phyloP scores from a whole-genome alignment of 2,329 filamentous ascomycete species.

The Fusarium sp. region DNA sequence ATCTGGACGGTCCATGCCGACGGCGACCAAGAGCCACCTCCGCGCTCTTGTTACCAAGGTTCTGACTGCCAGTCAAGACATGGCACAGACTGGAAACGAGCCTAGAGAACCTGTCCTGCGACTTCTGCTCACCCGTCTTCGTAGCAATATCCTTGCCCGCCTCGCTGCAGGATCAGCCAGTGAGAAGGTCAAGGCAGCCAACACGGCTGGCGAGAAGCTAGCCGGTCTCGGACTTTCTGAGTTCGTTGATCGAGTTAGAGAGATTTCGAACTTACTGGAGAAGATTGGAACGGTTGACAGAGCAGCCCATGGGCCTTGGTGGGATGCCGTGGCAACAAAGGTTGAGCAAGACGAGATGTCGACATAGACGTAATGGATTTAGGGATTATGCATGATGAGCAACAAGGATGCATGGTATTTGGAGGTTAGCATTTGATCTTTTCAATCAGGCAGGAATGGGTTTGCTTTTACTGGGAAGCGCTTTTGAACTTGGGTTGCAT shows the following conservation, averaged over 20 bases:
- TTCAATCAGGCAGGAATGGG: not conserved
- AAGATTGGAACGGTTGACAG: slow-evolving; percentile 73
- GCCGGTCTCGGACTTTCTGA: slow-evolving; percentile 75
- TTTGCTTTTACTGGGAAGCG: slow-evolving; percentile 24
- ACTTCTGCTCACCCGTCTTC: slow-evolving; percentile 72
- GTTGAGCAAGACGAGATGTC: slow-evolving; percentile 54
- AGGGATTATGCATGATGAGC: slow-evolving; percentile 22
- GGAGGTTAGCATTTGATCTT: slow-evolving; percentile 24
- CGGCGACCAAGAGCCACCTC: slow-evolving; percentile 67
- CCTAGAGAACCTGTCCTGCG: slow-evolving; percentile 67
- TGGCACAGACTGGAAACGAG: slow-evolving; percentile 51
- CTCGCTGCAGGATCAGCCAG: slow-evolving; percentile 71
- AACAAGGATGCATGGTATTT: slow-evolving; percentile 31
- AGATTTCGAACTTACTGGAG: slow-evolving; percentile 73
- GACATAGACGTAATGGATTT: slow-evolving; percentile 16
- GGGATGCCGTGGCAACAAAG: slow-evolving; percentile 70
- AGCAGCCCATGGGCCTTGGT: slow-evolving; percentile 73
- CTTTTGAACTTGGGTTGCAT: slow-evolving; percentile 25
- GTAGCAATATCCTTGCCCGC: slow-evolving; percentile 70
- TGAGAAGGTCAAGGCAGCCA: slow-evolving; percentile 75
- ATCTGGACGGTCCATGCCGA: slow-evolving; percentile 69
- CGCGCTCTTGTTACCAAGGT: slow-evolving; percentile 66
- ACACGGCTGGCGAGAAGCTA: slow-evolving; percentile 73
- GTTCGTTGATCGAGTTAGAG: slow-evolving; percentile 73
- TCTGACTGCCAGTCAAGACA: slow-evolving; percentile 58